Percentiles rank a stretch among this genome's conserved stretches.
Evolutionary conservation across 1,284 basidiomycete species (phyloP).

Genomic region (Moesziomyces sp.): DNA sequence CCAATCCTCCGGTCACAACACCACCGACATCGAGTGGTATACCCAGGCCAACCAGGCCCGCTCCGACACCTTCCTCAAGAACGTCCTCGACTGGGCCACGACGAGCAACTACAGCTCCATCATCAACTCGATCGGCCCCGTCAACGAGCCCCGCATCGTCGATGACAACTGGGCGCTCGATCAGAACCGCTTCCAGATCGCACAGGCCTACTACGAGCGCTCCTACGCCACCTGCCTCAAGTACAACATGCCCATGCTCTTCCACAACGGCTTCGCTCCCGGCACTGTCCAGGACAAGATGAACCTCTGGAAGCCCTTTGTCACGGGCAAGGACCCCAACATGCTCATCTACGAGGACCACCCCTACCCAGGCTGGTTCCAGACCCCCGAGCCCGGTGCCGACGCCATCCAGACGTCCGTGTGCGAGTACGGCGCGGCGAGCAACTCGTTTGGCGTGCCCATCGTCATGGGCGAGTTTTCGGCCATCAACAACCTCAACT

Average conservation of each 20-base stretch:
- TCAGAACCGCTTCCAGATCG: slow-evolving; percentile 28
- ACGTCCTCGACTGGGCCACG: slow-evolving; percentile 52
- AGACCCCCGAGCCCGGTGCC: slow-evolving; percentile 26
- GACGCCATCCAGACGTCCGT: slow-evolving; percentile 44
- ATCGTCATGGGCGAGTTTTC: slow-evolving; percentile 61
- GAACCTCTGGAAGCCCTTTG: slow-evolving; percentile 53
- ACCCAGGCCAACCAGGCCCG: slow-evolving; percentile 44
- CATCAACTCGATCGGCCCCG: slow-evolving; percentile 55
- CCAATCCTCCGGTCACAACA: slow-evolving; percentile 65
- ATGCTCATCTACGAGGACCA: slow-evolving; percentile 63
- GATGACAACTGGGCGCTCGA: slow-evolving; percentile 38
- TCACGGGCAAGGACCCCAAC: slow-evolving; percentile 55
- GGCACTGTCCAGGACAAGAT: slow-evolving; percentile 32
- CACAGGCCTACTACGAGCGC: slow-evolving; percentile 51
- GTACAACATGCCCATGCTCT: slow-evolving; percentile 54
- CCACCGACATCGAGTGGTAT: slow-evolving; percentile 56
- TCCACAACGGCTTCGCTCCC: slow-evolving; percentile 61
- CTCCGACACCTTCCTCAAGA: slow-evolving; percentile 53
- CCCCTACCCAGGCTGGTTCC: slow-evolving; percentile 65
- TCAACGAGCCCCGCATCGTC: slow-evolving; percentile 61
- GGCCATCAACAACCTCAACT: slow-evolving; percentile 43
- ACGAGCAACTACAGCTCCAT: slow-evolving; percentile 59
- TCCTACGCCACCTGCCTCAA: slow-evolving; percentile 37
- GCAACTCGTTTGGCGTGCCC: slow-evolving; percentile 43
- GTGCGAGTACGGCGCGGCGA: slow-evolving; percentile 48